Evolutionary conservation across 2,329 filamentous ascomycete species (phyloP).

Genomic region (Fusarium udum): DNA sequence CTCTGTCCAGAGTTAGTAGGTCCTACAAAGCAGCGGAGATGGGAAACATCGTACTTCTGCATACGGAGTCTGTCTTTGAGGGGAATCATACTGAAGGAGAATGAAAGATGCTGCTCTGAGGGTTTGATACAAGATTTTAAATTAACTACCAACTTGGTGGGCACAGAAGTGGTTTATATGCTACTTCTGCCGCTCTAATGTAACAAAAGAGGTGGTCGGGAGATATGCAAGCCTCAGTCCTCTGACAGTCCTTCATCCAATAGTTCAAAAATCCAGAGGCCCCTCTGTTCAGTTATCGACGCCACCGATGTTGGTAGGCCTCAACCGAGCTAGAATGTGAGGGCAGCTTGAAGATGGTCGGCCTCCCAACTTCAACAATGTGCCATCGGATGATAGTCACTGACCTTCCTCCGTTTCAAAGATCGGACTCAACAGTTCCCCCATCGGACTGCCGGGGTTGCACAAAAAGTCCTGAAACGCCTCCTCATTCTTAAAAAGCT

Average conservation of each 20-base stretch:
- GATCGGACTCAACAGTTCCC: not conserved
- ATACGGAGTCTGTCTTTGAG: not conserved
- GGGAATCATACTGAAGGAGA: not conserved
- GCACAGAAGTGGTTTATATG: not conserved
- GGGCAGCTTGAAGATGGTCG: rapidly evolving
- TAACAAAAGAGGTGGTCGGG: too few species aligned
- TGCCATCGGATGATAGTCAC: not conserved
- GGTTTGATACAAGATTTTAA: rapidly evolving
- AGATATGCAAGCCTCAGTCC: not conserved
- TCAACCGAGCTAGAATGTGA: not conserved
- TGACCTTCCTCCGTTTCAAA: not conserved
- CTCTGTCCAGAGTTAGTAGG: rapidly evolving
- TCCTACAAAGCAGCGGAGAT: rapidly evolving
- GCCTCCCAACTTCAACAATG: not conserved
- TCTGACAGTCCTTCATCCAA: rapidly evolving
- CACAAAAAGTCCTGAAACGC: not conserved
- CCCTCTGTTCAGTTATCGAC: not conserved
- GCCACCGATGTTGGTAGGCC: not conserved
- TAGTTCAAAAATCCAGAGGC: too few species aligned
- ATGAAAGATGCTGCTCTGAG: not conserved
- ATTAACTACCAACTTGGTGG: not conserved
- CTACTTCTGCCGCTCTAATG: rapidly evolving
- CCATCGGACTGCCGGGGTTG: not conserved
- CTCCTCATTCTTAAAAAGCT: not conserved
- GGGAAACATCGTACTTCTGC: not conserved